phyloP scores from a whole-genome alignment of 2,329 filamentous ascomycete genomes.

The Pseudopithomyces maydicus region DNA sequence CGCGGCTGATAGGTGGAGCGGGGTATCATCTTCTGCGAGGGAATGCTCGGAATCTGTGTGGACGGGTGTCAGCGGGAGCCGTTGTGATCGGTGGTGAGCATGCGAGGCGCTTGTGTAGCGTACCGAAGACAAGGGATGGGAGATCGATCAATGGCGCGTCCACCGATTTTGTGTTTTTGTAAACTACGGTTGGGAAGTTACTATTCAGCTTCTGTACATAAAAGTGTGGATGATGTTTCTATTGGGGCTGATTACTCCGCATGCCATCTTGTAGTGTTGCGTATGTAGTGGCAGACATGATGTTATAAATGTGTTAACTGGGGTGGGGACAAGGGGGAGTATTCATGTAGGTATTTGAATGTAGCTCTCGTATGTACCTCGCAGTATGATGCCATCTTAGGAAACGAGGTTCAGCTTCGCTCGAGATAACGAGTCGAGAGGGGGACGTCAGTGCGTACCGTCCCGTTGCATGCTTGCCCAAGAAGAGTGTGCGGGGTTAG shows the following conservation, averaged over 20 bases:
- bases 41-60: conserved; percentile 23
- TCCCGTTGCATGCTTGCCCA: background rate
- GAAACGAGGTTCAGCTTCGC: too few relatives aligned
- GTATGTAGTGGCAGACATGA: conserved; percentile 3
- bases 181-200: conserved; percentile 14
- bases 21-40: conserved; percentile 51
- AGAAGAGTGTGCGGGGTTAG: background rate
- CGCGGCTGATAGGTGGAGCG: conserved; percentile 61
- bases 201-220: background rate
- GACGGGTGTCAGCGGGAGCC: background rate
- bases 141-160: conserved; percentile 37
- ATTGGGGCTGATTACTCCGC: background rate
- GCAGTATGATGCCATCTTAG: background rate
- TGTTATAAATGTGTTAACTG: background rate
- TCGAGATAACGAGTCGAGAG: background rate
- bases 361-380: too few relatives aligned
- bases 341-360: background rate
- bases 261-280: background rate
- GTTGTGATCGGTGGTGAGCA: background rate
- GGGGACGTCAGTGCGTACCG: background rate
- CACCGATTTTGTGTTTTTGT: conserved; percentile 16
- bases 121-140: conserved; percentile 42
- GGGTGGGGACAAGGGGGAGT: background rate
- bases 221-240: background rate
- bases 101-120: background rate